Evolutionary conservation across 495 filamentous ascomycete genomes (phyloP), one percentile per base, ranked within the genome.

Genomic region (Aspergillus sparsus): DNA sequence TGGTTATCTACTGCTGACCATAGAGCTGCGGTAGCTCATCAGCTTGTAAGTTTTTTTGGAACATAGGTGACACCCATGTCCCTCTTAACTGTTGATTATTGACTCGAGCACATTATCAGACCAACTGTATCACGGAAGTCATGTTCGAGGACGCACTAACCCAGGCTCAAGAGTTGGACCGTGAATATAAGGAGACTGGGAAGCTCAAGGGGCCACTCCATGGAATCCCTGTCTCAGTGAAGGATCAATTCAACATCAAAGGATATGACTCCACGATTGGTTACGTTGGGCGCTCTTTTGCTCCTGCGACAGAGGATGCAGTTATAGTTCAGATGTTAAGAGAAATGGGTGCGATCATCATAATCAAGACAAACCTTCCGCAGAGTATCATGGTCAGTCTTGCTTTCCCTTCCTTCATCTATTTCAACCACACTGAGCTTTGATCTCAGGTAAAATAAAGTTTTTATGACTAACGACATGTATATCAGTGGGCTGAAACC

Each of bases 231-330:
- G 73, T 90, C 41, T 80, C 76, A 1, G 54, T 89, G 6, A 88
- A 91, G 65, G 88, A 90, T 60, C 80, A 84, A 31, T 89, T 90
- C 69, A 80, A 87, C 45, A 70, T 90, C 53, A 79, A 79, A 58
- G 85, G 82, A n/a, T 66, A 80, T 18, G 82, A 88, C 56, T 71
- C 81, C 0, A 82, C 82, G 0, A 69, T 87, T 15, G 85, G 83
- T n/a, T 84, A 87, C 62, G 79, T 84, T 16, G 77, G 74, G 15
- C 72, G 81, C 42, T 72, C 81, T 18, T 80, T 80, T 47, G 62
- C 78, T 9, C 82, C 83, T 8, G 79, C 77, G n/a, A 68, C 71
- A 1, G 65, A 76, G n/a, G 79, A 86, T 58, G 74, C 82, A 0
- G 65, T 74, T 1, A 68, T 84, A 0, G 77, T 82, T 2, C 66